Evolutionary conservation across 1,284 basidiomycete genomes (phyloP).

Genomic region (Trametes hirsuta): DNA sequence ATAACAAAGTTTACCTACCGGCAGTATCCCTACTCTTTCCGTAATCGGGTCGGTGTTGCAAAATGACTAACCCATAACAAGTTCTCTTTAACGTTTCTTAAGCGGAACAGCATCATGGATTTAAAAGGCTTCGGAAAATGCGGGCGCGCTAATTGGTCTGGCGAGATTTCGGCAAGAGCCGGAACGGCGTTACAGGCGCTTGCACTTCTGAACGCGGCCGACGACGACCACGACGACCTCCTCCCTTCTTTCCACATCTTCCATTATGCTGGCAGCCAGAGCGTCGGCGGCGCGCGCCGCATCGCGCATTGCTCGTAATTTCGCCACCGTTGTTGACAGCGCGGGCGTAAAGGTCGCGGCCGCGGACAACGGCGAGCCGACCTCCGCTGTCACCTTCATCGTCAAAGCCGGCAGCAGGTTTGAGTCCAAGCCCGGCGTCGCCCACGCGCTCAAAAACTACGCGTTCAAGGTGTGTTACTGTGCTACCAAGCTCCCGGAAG

Average conservation of each 20-base stretch:
- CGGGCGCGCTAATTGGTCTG: constrained; percentile 18
- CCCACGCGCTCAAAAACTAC: constrained; percentile 94
- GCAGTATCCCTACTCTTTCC: too few species aligned
- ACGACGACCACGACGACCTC: constrained; percentile 9
- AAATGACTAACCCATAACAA: too few species aligned
- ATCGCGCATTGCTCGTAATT: constrained; percentile 65
- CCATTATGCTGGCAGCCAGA: constrained; percentile 56
- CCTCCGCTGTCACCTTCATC: constrained; percentile 84
- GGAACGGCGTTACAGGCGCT: constrained; percentile 12
- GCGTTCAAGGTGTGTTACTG: constrained; percentile 82
- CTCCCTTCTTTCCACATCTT: constrained; percentile 10
- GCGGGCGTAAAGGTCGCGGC: constrained; percentile 86
- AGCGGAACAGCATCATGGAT: too few species aligned
- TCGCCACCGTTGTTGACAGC: constrained; percentile 79
- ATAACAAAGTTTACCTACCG: too few species aligned
- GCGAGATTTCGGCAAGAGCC: constrained; percentile 16
- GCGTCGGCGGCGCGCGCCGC: constrained; percentile 57
- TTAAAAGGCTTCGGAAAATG: constrained; percentile 1
- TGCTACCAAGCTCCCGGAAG: background rate
- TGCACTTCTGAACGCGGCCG: background rate
- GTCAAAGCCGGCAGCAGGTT: constrained; percentile 91
- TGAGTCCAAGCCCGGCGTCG: constrained; percentile 85
- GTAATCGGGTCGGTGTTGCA: too few species aligned
- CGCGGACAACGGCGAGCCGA: constrained; percentile 80
- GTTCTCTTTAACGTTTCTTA: too few species aligned